Base-by-base conservation (phyloP, 306 rosid species). In the Potentilla sterilis region DNA sequence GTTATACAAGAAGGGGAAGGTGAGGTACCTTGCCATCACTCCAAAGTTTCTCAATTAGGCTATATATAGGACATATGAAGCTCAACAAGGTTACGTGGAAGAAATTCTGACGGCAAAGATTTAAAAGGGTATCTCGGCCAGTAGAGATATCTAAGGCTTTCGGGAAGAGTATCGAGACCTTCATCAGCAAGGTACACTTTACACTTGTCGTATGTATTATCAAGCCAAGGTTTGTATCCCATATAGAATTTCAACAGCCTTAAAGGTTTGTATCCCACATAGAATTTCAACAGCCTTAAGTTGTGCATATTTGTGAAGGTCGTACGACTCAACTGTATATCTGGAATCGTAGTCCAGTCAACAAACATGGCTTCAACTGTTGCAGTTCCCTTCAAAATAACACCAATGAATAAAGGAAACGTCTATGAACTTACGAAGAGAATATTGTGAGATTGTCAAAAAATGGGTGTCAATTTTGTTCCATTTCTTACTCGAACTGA, bases 281-380 rank as follows among this genome's bases (percentile, higher is more conserved):
- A 1, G 70, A 72, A 15, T 43, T 70, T 66, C 16, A 83, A 78
- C 16, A 75, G 21, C 62, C 46, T 42, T 35, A 83, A 52, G 13
- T 79, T 71, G 14, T n/a, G 67, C 83, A 83, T 75, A 3, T 52
- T 75, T 54, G 41, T 59, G 57, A 82, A 83, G 73, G 78, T 75
- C 2, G 9, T 22, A 65, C 70, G 79, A 48, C 75, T 76, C 34
- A 58, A 51, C 7, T n/a, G 4, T 43, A 43, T 1, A 1, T 21
- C 52, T n/a, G 0, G 16, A 15, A 16, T n/a, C 9, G 2, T 5
- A 11, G 7, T 4, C 2, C 16, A 37, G 32, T 67, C 47, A 1
- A 55, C 5, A 16, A 59, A 42, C 19, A 82, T 67, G 49, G 69
- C 77, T 73, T 73, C 44, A 5, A 78, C 24, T 19, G 6, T 22